These are phyloP conservation scores for Globisporangium splendens DNA, from an alignment of 352 stramenopile genomes.

Conservation along the genomic window DNA sequence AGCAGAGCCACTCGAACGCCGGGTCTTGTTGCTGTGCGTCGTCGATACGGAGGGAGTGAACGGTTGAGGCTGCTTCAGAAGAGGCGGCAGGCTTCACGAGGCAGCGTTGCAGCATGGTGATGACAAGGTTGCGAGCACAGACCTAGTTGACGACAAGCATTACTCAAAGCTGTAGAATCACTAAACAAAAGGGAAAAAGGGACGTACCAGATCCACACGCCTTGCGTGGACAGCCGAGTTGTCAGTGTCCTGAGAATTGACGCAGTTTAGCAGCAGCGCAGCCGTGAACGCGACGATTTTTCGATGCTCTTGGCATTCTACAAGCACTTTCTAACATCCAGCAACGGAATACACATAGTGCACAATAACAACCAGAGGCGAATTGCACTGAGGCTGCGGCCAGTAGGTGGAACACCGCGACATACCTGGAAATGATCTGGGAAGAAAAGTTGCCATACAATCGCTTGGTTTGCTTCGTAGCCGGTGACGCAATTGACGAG, in stretches of 20 bases:
- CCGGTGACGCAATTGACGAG: slow-evolving; percentile 61
- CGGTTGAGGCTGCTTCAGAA: background rate
- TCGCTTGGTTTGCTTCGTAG: slow-evolving; percentile 37
- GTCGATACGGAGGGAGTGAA: slow-evolving; percentile 18
- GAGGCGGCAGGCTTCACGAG: slow-evolving; percentile 32
- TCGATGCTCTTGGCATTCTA: slow-evolving; percentile 74
- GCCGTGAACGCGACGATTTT: slow-evolving; percentile 71
- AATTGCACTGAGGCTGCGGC: too few species aligned
- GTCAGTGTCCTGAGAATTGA: slow-evolving; percentile 37
- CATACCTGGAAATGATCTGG: slow-evolving; percentile 63
- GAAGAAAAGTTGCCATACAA: slow-evolving; percentile 64
- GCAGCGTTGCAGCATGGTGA: slow-evolving; percentile 74
- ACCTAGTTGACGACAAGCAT: slow-evolving; percentile 23
- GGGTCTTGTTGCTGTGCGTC: slow-evolving; percentile 37
- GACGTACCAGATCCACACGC: slow-evolving; percentile 48
- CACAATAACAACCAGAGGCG: too few species aligned
- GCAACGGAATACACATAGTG: background rate
- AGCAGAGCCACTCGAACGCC: slow-evolving; percentile 77
- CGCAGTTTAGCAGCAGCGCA: slow-evolving; percentile 64
- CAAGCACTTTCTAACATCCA: slow-evolving; percentile 60
- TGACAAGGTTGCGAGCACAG: slow-evolving; percentile 61
- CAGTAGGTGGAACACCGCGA: background rate
- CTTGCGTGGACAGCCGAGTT: slow-evolving; percentile 22
- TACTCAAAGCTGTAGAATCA: background rate
- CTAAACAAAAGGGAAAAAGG: background rate